phyloP scores from a whole-genome alignment of 352 stramenopile genomes.

The Aphanomyces stellatus region DNA sequence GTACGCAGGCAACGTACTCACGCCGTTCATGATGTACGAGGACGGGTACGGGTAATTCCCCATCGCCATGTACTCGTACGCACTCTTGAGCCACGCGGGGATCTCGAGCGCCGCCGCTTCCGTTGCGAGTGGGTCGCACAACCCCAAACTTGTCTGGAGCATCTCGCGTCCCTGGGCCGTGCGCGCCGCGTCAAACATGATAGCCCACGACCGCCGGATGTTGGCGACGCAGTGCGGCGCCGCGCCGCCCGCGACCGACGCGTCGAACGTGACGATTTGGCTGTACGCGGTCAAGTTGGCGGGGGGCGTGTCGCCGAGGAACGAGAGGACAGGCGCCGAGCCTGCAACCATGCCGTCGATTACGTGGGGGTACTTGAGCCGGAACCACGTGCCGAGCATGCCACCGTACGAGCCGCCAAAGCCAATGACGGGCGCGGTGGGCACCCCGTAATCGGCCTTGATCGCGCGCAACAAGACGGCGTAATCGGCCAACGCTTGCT shows the following conservation, averaged over 20 bases:
- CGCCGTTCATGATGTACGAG: conserved; percentile 90
- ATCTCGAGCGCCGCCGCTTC: conserved; percentile 38
- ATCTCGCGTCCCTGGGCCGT: conserved; percentile 37
- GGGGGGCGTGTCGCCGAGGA: conserved; percentile 34
- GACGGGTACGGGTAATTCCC: conserved; percentile 95
- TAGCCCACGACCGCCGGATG: conserved; percentile 50
- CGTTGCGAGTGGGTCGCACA: conserved; percentile 48
- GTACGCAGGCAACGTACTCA: conserved; percentile 81
- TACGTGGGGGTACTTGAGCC: conserved; percentile 66
- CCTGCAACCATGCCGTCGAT: conserved; percentile 52
- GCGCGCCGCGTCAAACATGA: conserved; percentile 43
- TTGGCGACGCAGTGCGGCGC: conserved; percentile 66
- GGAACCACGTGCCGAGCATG: conserved; percentile 66
- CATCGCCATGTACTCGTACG: conserved; percentile 92
- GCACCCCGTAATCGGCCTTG: conserved; percentile 33
- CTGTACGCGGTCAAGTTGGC: conserved; percentile 38
- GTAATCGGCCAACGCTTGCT: conserved; percentile 61
- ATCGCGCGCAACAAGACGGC: conserved; percentile 43
- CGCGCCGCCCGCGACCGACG: conserved; percentile 55
- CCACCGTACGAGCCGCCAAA: conserved; percentile 75
- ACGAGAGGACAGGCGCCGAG: conserved; percentile 53
- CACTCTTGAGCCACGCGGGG: conserved; percentile 47
- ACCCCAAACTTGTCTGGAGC: conserved; percentile 32
- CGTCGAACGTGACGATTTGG: conserved; percentile 46
- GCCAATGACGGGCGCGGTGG: conserved; percentile 39